Base-by-base conservation (phyloP, 2,329 filamentous ascomycete genomes). In the Metarhizium anisopliae region DNA sequence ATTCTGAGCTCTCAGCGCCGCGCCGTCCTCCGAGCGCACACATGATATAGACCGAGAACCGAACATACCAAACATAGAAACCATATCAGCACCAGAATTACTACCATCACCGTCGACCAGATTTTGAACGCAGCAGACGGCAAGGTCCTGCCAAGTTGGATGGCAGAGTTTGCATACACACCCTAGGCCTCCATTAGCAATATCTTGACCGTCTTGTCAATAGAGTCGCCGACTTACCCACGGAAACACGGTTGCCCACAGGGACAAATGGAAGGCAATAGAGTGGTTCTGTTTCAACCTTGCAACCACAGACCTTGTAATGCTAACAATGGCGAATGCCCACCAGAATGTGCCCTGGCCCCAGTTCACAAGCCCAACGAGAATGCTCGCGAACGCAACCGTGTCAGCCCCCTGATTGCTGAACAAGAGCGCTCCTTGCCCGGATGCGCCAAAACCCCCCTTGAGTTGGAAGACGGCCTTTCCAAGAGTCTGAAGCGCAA, bases 1-100 rank as follows among this genome's bases (percentile, higher is more conserved):
- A 95, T 73, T 90, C 95, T 64, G 81, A 82, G 45, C 85, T 25
- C 20, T 25, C 20, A 25, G 20, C 20, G 20, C 20, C 20, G 20
- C 20, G 20, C 20, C 1, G 20, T 25, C 20, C 20, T 25, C 20
- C 20, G 20, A 3, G 20, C 20, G 20, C 20, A 25, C 20, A 25
- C 20, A 25, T 25, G 20, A 25, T 25, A 25, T 25, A 25, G 20
- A 25, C 30, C 52, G 14, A 56, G 30, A 6, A 30, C 42, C 16
- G 43, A n/a, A 51, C 51, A 54, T 4, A 32, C n/a, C 20, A 3
- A 25, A 25, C 20, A 25, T 3, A 25, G 20, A 7, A 62, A 51
- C 62, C 68, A 70, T 18, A 72, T 65, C 1, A 70, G 52, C 2
- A 74, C 52, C 8, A 75, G 58, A 18, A 72, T 56, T 3, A 72